Conservation (phyloP, 163 green algal species). For the Coccomyxa subellipsoidea region DNA sequence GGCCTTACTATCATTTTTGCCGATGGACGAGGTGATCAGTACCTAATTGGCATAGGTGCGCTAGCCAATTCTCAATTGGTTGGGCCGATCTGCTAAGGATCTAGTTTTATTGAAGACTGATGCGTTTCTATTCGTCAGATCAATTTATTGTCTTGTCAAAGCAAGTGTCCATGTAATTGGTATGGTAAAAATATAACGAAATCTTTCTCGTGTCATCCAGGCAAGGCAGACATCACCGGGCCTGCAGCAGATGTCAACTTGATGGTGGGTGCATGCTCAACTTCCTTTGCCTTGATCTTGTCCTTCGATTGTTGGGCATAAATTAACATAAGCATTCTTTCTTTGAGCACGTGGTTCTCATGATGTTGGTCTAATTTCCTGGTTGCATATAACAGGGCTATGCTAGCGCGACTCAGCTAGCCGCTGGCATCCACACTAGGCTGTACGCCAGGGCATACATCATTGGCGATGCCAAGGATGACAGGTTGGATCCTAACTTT, state of each 20-base stretch:
- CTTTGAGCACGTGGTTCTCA: neutral
- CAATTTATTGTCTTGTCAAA: no score
- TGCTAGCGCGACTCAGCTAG: slow-evolving; percentile 66
- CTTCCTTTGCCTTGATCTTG: neutral
- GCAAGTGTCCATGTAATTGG: no score
- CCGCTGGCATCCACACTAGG: slow-evolving; percentile 71
- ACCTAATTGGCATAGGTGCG: slow-evolving; percentile 25
- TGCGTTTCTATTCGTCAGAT: no score
- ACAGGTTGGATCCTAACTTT: slow-evolving; percentile 25
- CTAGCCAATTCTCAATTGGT: no score
- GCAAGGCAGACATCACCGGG: slow-evolving; percentile 77
- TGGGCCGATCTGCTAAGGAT: neutral
- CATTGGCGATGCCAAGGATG: slow-evolving; percentile 49
- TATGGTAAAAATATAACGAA: no score
- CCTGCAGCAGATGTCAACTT: slow-evolving; percentile 76
- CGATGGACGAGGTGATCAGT: neutral
- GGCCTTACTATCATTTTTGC: neutral
- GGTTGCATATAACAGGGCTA: slow-evolving; percentile 62
- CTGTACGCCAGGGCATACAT: slow-evolving; percentile 75
- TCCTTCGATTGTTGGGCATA: neutral
- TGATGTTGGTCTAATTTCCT: neutral
- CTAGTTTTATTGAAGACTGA: no score
- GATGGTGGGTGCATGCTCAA: slow-evolving; percentile 54
- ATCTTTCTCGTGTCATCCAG: slow-evolving; percentile 32
- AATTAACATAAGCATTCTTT: neutral